Base-by-base conservation (phyloP, 257 asterid species). In the Fraxinus pennsylvanica region DNA sequence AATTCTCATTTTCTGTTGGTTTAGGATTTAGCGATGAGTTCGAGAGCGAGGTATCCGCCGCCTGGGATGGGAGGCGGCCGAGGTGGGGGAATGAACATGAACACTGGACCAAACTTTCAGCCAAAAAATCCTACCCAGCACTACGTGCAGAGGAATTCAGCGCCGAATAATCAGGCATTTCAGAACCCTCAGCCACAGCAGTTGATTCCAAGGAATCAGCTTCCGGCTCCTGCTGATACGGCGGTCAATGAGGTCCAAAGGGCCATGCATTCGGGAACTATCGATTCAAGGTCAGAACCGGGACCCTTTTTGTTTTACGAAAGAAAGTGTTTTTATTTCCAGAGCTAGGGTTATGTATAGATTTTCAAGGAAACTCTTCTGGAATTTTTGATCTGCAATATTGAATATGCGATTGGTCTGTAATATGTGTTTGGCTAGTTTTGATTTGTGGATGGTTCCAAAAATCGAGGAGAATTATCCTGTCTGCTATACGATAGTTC, bases 21-120 rank as follows among this genome's bases (percentile, higher is more conserved):
- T 77, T 77, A 75, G 83, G 76, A 73, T 61, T 79, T 50, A 38
- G 79, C 4, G 81, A 93, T 93, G 97, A 81, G 85, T 87, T 87
- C 88, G 73, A 81, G 97, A 79, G 84, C 93, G 68, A 88, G 97
- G 74, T 93, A 89, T 80, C 98, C 96, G 65, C 92, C 95, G 77
- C 98, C 97, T 73, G 98, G 97, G 50, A 88, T 90, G 86, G 91
- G 90, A 75, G 93, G 91, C 9, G 94, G 84, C 69, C 67, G 15
- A 71, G 83, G 94, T 54, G 89, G 95, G 19, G 87, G 87, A 74
- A 75, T 87, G 88, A 81, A 85, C 82, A 87, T 85, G 13, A 85
- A 86, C 78, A 82, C 83, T 33, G 88, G 87, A 17, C 80, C 85
- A 82, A 87, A 84, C 90, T 89, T 88, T 80, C 95, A 89, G 74